phyloP scores from a whole-genome alignment of 331 rosid genomes.

The Pyrus hybrid region DNA sequence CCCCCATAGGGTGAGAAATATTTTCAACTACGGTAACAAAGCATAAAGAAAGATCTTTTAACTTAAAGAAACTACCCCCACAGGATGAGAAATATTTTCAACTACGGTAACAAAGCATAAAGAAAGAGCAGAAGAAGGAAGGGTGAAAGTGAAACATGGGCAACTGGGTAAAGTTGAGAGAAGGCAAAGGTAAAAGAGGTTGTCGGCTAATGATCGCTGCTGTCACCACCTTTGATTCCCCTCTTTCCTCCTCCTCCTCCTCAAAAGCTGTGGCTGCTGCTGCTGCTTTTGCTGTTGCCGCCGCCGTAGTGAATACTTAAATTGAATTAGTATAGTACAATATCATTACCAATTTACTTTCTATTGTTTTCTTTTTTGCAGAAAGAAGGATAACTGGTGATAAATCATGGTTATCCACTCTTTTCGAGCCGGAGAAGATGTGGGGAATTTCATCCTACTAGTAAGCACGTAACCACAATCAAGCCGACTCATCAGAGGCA shows the following conservation, averaged over 20 bases:
- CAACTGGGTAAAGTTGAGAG: background rate
- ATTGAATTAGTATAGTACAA: background rate
- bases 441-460: too few relatives aligned
- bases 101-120: background rate
- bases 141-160: background rate
- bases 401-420: fast-evolving
- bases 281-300: background rate
- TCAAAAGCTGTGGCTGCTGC: slow-evolving; percentile 32
- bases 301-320: slow-evolving; percentile 12
- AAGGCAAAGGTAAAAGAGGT: background rate
- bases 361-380: background rate
- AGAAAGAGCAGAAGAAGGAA: background rate
- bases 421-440: fast-evolving
- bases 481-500: too few relatives aligned
- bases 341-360: background rate
- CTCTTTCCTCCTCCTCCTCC: slow-evolving; percentile 12
- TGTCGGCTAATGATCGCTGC: slow-evolving; percentile 31
- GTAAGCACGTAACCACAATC: fast-evolving
- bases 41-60: too few relatives aligned
- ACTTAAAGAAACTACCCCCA: too few relatives aligned
- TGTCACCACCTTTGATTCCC: slow-evolving; percentile 37
- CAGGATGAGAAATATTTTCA: too few relatives aligned
- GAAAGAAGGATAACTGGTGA: too few relatives aligned
- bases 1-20: too few relatives aligned
- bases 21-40: too few relatives aligned